phyloP scores from a whole-genome alignment of 768 basidiomycete species.

The Strobilomyces dryophilus region DNA sequence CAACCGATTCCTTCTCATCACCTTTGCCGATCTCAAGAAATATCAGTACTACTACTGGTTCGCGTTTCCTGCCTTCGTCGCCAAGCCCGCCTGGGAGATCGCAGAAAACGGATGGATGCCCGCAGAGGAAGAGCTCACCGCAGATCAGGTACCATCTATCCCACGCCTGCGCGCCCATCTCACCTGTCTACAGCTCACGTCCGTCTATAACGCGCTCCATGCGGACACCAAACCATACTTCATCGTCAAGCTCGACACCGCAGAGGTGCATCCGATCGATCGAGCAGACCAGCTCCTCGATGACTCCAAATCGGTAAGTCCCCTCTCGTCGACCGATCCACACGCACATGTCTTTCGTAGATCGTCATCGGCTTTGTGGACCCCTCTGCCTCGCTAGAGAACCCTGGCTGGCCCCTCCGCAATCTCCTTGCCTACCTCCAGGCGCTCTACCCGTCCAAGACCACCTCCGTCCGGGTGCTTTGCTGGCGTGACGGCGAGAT shows the following conservation, averaged over 20 bases:
- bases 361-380: constrained; percentile 70
- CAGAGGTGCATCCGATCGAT: constrained; percentile 50
- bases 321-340: not conserved
- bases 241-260: constrained; percentile 43
- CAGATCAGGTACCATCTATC: constrained; percentile 34
- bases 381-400: constrained; percentile 70
- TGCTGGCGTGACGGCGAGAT: constrained; percentile 71
- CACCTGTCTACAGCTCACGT: constrained; percentile 39
- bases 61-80: constrained; percentile 87
- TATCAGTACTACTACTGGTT: constrained; percentile 99
- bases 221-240: constrained; percentile 52
- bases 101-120: constrained; percentile 53
- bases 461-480: constrained; percentile 56
- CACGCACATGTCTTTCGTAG: constrained; percentile 28
- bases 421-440: constrained; percentile 85
- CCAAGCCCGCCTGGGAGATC: constrained; percentile 90
- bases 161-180: not conserved
- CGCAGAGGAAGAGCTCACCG: constrained; percentile 43
- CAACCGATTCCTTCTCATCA: constrained; percentile 82
- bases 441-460: constrained; percentile 48
- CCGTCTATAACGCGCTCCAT: constrained; percentile 49
- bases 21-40: constrained; percentile 96
- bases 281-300: constrained; percentile 58
- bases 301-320: constrained; percentile 39
- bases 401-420: constrained; percentile 91